Percentiles rank a stretch among this genome's conserved stretches.
Conservation (phyloP, 2,329 filamentous ascomycete genomes). For the Phaeosphaeriaceae sp. region DNA sequence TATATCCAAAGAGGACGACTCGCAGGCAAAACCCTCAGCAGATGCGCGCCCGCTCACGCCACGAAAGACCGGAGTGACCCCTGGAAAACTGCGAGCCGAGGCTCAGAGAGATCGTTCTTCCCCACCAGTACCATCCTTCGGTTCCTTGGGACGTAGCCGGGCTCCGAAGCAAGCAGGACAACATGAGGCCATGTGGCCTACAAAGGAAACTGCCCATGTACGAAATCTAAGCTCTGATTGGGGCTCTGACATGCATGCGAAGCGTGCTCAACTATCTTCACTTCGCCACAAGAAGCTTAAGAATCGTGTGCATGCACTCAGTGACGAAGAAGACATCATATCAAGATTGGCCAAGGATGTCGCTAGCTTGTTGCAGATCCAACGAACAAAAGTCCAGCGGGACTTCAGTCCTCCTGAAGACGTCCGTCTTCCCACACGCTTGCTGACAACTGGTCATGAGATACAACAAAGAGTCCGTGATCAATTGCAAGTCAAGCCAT, state of each 20-base stretch:
- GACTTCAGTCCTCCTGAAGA: constrained; percentile 28
- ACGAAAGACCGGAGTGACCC: constrained; percentile 52
- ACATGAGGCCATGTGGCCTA: constrained; percentile 74
- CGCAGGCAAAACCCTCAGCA: constrained; percentile 16
- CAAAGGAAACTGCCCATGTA: constrained; percentile 61
- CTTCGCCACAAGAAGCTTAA: constrained; percentile 48
- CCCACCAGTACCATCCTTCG: constrained; percentile 25
- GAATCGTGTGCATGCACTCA: constrained; percentile 37
- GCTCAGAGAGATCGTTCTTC: constrained; percentile 28
- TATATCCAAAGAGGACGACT: constrained; percentile 27
- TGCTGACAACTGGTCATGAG: constrained; percentile 46
- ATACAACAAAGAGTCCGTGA: constrained; percentile 49
- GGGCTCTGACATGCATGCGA: background rate
- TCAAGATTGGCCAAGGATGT: constrained; percentile 28
- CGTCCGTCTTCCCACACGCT: constrained; percentile 43
- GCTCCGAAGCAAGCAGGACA: constrained; percentile 69
- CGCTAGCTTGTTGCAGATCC: constrained; percentile 3
- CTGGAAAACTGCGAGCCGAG: constrained; percentile 54
- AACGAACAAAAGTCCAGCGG: background rate
- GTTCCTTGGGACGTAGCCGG: constrained; percentile 25
- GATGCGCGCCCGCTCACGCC: constrained; percentile 22
- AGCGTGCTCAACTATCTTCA: background rate
- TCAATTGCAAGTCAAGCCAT: constrained; percentile 21
- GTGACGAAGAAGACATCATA: constrained; percentile 36
- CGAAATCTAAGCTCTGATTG: constrained; percentile 29